Evolutionary conservation across 441 rosid genomes (phyloP).

Genomic region (Adansonia gregorii): DNA sequence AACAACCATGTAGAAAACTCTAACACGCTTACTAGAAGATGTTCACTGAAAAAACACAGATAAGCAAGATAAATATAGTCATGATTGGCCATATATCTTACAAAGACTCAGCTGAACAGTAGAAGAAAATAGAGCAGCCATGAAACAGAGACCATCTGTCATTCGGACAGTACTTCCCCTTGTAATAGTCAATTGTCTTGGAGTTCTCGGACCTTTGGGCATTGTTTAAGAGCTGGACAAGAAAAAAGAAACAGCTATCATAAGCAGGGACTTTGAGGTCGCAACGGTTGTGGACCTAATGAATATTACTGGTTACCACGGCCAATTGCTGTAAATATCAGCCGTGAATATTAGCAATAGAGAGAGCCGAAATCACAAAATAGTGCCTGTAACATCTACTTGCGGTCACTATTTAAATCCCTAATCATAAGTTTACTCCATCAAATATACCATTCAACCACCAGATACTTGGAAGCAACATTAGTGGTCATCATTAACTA

Average conservation of each 20-base stretch:
- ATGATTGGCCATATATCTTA: conserved; percentile 42
- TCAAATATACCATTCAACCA: conserved; percentile 10
- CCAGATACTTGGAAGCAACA: conserved; percentile 12
- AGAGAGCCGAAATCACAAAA: no score
- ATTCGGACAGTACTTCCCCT: conserved; percentile 69
- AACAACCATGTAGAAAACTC: conserved; percentile 23
- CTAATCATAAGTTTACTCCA: conserved; percentile 1
- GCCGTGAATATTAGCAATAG: no score
- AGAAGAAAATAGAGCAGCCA: conserved; percentile 71
- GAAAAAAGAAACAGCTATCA: neutral
- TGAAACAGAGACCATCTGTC: conserved; percentile 72
- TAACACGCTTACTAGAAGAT: neutral
- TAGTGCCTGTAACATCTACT: no score
- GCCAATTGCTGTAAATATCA: no score
- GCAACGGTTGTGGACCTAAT: no score
- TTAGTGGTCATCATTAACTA: neutral
- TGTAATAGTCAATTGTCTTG: conserved; percentile 52
- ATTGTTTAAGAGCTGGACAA: conserved; percentile 73
- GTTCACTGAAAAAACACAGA: conserved; percentile 1
- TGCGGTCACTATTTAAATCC: no score
- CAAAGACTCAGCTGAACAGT: conserved; percentile 45
- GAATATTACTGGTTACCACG: no score
- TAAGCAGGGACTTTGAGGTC: no score
- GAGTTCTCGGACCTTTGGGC: conserved; percentile 56
- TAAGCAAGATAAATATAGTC: conserved; percentile 20